Evolutionary conservation across 2,329 filamentous ascomycete species (phyloP), one percentile per base, ranked within the genome.

Genomic region (Keithomyces neogunnii): DNA sequence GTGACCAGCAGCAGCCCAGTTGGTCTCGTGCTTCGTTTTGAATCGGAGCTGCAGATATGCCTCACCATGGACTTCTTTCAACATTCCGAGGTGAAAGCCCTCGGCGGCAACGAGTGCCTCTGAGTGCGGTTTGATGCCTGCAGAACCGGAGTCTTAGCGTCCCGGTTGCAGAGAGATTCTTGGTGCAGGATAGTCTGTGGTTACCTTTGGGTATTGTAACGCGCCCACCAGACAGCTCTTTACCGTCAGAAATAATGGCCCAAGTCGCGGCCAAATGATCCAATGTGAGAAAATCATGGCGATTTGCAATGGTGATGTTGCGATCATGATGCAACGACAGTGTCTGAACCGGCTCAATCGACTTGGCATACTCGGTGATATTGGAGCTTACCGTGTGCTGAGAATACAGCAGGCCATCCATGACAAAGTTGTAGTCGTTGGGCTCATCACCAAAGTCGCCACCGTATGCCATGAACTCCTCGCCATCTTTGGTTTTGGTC

Each of bases 401-500:
- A 4, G 73, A 74, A 45, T 51, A 53, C 35, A 62, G 43, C 7
- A 82, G 66, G 2, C 79, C 79, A 53, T 82, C 78, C 69, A 81
- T 73, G 42, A 80, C 73, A 48, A 84, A 85, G 51, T 77, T 79
- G 1, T 66, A 69, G 57, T 84, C 81, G 55, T 84, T 80, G 0
- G 80, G 80, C 0, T 73, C 66, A 47, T 84, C 81, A 3, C 75
- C 77, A 62, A 82, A 84, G 59, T 84, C 81, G 2, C 81, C 80
- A 1, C 81, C 81, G 42, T 82, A 84, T 0, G 70, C 81, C 63
- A 77, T 78, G 56, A 73, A 79, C 45, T 70, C 66, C 40, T 69
- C 66, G 31, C 72, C 72, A 26, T 73, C 66, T 39, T 67, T 60
- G 7, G 67, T 70, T 46, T 68, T 68, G 6, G 70, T 69, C 4